Conservation (phyloP, 2,329 filamentous ascomycete species). For the Fonsecaea multimorphosa region DNA sequence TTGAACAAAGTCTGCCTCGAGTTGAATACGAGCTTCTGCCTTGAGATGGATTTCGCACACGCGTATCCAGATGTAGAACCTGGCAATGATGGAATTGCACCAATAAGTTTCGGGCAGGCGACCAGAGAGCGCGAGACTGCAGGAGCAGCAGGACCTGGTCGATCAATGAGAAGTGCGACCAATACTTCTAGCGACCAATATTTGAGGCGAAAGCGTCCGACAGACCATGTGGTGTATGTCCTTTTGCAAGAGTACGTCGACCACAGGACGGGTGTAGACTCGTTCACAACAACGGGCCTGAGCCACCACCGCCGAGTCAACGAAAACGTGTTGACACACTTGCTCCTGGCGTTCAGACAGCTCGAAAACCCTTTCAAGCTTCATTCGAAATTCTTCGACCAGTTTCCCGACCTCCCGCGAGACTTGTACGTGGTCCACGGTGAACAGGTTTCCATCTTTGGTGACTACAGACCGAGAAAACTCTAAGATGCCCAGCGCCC, state of each 20-base stretch:
- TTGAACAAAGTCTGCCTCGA: slow-evolving; percentile 6
- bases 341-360: slow-evolving; percentile 9
- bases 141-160: not conserved
- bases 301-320: slow-evolving; percentile 4
- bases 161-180: not conserved
- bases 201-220: not conserved
- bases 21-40: slow-evolving; percentile 5
- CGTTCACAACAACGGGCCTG: not conserved
- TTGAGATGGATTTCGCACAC: slow-evolving; percentile 7
- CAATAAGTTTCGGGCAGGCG: no score
- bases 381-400: slow-evolving; percentile 6
- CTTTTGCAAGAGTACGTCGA: slow-evolving; percentile 7
- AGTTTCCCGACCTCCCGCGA: slow-evolving; percentile 4
- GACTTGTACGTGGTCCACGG: slow-evolving; percentile 9
- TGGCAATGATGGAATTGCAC: not conserved
- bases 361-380: slow-evolving; percentile 8
- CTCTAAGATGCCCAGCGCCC: not conserved
- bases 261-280: not conserved
- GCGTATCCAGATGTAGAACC: not conserved
- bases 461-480: not conserved
- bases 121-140: not conserved
- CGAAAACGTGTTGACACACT: slow-evolving; percentile 2
- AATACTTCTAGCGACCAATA: not conserved
- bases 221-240: not conserved
- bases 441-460: slow-evolving; percentile 6